A percentile compares a stretch with the other conserved stretches of the same genome.
Conservation (phyloP, 1,284 basidiomycete species). For the Schizopora paradoxa region DNA sequence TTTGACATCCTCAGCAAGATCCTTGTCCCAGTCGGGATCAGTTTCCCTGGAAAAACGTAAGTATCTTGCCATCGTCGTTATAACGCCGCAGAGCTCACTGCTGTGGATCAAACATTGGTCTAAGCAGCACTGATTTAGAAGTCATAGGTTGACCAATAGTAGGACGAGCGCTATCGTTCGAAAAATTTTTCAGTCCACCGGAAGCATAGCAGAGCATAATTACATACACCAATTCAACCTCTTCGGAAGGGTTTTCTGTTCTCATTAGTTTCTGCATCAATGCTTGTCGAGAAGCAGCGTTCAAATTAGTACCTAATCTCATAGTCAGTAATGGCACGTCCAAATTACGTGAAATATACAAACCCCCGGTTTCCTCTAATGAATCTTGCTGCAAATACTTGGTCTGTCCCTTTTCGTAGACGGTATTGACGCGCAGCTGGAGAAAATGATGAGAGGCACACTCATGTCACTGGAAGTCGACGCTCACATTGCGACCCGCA, state of each 20-base stretch:
- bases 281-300: constrained; percentile 91
- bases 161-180: constrained; percentile 45
- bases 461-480: constrained; percentile 1
- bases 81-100: constrained; percentile 54
- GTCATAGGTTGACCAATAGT: constrained; percentile 76
- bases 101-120: constrained; percentile 96
- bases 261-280: constrained; percentile 99
- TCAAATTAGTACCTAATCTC: constrained; percentile 78
- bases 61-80: too few relatives aligned
- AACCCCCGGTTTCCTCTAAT: constrained; percentile 80
- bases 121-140: constrained; percentile 80
- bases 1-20: constrained; percentile 94
- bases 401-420: constrained; percentile 80
- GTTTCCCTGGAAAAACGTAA: constrained; percentile 63
- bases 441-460: constrained; percentile 9
- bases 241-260: constrained; percentile 61
- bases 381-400: constrained; percentile 73
- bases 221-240: constrained; percentile 56
- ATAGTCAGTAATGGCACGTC: constrained; percentile 2
- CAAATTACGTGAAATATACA: constrained; percentile 18
- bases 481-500: constrained; percentile 81
- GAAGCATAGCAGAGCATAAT: constrained; percentile 8
- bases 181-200: constrained; percentile 16
- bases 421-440: constrained; percentile 84
- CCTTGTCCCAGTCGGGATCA: constrained; percentile 93